Evolutionary conservation across 2,329 filamentous ascomycete genomes (phyloP).

Genomic region (Exophiala aquamarina): DNA sequence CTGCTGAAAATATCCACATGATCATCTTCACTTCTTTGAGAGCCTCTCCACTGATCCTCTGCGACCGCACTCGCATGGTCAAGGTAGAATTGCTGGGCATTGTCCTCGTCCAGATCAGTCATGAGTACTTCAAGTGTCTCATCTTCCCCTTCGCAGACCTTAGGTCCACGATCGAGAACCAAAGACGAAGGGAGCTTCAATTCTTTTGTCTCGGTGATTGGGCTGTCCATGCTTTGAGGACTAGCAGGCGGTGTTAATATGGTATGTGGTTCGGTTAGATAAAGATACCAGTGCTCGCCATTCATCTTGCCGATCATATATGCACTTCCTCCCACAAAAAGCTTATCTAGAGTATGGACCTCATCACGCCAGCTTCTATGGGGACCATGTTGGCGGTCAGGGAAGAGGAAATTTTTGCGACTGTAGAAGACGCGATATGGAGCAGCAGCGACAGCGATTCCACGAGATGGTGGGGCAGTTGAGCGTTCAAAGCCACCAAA

Average conservation of each 20-base stretch:
- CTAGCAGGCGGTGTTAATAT: conserved; percentile 79
- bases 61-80: conserved; percentile 88
- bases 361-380: conserved; percentile 98
- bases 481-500: conserved; percentile 87
- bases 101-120: conserved; percentile 67
- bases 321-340: conserved; percentile 88
- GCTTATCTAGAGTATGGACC: conserved; percentile 86
- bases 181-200: conserved; percentile 51
- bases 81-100: conserved; percentile 68
- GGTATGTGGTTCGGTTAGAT: conserved; percentile 84
- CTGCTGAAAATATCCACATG: conserved; percentile 76
- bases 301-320: conserved; percentile 99
- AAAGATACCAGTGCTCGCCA: conserved; percentile 98
- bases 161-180: conserved; percentile 27
- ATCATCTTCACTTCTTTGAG: conserved; percentile 66
- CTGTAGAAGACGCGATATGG: conserved; percentile 98
- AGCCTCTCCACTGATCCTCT: conserved; percentile 73
- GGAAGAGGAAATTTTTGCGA: conserved; percentile 96
- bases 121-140: conserved; percentile 64
- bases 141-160: conserved; percentile 38
- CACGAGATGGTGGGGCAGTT: conserved; percentile 64
- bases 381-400: conserved; percentile 87
- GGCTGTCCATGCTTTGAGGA: conserved; percentile 52
- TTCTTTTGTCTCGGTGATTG: conserved; percentile 59
- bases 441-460: conserved; percentile 73